Base-by-base conservation (phyloP, 164 flowering plant species). In the Umbellularia californica region DNA sequence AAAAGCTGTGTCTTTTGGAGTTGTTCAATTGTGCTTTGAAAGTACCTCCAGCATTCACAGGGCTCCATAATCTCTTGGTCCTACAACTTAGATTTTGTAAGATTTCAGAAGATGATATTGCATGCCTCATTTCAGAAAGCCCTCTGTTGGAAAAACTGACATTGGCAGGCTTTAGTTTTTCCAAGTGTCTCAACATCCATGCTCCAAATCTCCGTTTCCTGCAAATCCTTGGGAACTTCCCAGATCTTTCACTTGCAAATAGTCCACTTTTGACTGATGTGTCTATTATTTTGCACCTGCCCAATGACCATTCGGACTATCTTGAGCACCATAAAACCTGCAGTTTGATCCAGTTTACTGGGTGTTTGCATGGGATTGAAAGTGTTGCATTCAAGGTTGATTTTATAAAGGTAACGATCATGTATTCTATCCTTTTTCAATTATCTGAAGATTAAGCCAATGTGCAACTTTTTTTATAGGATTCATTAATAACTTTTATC, bases 181-280 rank as follows among this genome's bases (percentile, higher is more conserved):
- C 30, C 30, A 80, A 85, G 70, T 84, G 80, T 63, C 81, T 92
- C 47, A 85, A 85, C 90, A 90, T 73, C 30, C 30, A 28, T 2
- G 30, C 4, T 2, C 30, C 30, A 28, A 28, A 28, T 28, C 30
- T 28, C 30, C 88, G 86, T 77, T 78, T 83, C 76, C 75, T 92
- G 75, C 76, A 71, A 70, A 80, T 92, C 22, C 90, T 87, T 76
- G 97, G 92, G 50, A 90, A 88, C 68, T 88, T 92, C 66, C 85
- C 63, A 58, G 90, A 92, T 63, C 30, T 28, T 28, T 28, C 30
- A 28, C 30, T 28, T 28, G 30, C 4, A 28, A 28, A 4, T 28
- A 28, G 92, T 2, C 92, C 91, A 2, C 77, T 73, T 69, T 75
- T 92, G 73, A 76, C 78, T 77, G 64, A 72, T 7, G 52, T 89